Evolutionary conservation across 352 stramenopile genomes (phyloP), one percentile per base, ranked within the genome.

Genomic region (Globisporangium radiosum): DNA sequence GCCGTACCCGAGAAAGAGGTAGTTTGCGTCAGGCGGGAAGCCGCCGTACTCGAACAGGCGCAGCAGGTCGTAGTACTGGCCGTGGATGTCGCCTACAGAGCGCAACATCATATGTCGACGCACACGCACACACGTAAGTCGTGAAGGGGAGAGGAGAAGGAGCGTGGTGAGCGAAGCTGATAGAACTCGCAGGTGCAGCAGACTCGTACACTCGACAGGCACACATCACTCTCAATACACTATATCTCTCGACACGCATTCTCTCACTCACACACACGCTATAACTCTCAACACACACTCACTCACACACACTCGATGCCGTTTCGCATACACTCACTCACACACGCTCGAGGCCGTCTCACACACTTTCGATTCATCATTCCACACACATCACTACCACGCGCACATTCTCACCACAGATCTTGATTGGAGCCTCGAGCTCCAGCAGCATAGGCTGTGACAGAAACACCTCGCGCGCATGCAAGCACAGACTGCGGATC

Each of bases 391-490:
- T 25, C 25, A 25, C 25, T 25, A 25, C 25, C 25, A 25, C 25
- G 25, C 25, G 25, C 25, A 33, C 25, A 3, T 33, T 25, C 58
- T 15, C 25, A 64, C 95, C 95, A 72, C 95, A 99, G 50, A 98
- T 97, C 70, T 98, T 98, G 63, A 98, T 98, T 7, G 97, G 97
- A 42, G 97, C 97, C 76, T 99, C 97, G 19, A 99, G 81, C 76
- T 99, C 97, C 52, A 99, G 69, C 48, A 99, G 85, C 73, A 99
- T 99, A 6, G 97, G 97, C 74, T 99, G 97, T 42, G 82, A 81
- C 61, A 99, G 97, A 68, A 99, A 98, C 52, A 99, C 88, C 70
- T 99, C 97, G 59, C 96, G 59, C 59, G 59, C 59, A 39, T 64
- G 93, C 36, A 98, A 75, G 64, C 97, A 99, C n/a, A 99, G 86